Evolutionary conservation across 495 filamentous ascomycete genomes (phyloP).

Genomic region (Cairneyella variabilis): DNA sequence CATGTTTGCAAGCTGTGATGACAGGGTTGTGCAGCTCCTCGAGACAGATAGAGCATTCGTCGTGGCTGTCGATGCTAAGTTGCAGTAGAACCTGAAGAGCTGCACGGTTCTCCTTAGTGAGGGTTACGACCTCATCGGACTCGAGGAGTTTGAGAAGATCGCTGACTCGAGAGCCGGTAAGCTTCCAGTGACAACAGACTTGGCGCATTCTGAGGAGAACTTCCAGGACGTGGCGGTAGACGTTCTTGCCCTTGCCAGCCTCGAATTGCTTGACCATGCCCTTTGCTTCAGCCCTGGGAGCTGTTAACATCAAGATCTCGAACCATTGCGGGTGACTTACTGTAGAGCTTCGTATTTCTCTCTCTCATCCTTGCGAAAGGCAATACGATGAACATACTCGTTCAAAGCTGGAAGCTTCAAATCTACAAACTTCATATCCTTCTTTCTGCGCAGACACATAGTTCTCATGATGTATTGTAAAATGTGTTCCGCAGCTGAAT

Average conservation of each 20-base stretch:
- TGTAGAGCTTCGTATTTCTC: constrained; percentile 78
- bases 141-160: constrained; percentile 66
- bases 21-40: constrained; percentile 70
- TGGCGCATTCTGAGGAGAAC: constrained; percentile 82
- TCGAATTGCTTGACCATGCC: constrained; percentile 64
- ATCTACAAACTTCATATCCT: constrained; percentile 89
- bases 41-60: constrained; percentile 82
- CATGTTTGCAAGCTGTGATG: constrained; percentile 86
- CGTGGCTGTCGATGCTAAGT: constrained; percentile 73
- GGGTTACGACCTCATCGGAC: constrained; percentile 57
- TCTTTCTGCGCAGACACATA: constrained; percentile 79
- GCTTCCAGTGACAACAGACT: constrained; percentile 82
- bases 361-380: constrained; percentile 70
- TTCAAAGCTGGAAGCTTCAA: constrained; percentile 73
- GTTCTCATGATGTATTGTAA: constrained; percentile 76
- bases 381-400: constrained; percentile 76
- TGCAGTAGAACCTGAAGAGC: constrained; percentile 76
- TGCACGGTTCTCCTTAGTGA: constrained; percentile 69
- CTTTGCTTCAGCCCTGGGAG: constrained; percentile 61
- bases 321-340: constrained; percentile 30
- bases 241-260: constrained; percentile 35
- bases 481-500: constrained; percentile 55
- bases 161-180: constrained; percentile 65
- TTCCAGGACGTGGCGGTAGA: constrained; percentile 70
- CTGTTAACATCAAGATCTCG: constrained; percentile 19